These are phyloP conservation scores for Tetraselmis chui DNA, from an alignment of 139 green algal genomes.

Conservation along the genomic window DNA sequence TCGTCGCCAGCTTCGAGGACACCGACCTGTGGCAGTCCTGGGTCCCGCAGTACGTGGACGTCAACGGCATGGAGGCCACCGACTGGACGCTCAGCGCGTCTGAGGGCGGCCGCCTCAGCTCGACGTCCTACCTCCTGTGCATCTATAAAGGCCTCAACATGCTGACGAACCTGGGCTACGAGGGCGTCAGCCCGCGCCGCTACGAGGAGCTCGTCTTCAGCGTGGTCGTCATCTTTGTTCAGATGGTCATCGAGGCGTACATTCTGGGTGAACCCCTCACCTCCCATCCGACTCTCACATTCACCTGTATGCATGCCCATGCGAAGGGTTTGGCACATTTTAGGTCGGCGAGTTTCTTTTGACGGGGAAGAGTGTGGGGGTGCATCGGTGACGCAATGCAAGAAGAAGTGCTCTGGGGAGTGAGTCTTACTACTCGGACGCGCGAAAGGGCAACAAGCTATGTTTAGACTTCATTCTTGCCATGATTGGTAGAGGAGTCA, in stretches of 20 bases:
- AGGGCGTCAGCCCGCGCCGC: conserved; percentile 17
- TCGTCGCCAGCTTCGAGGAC: conserved; percentile 4
- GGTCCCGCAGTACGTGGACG: conserved; percentile 16
- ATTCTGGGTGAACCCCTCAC: no score
- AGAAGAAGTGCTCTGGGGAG: no score
- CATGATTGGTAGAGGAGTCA: no score
- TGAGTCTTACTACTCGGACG: no score
- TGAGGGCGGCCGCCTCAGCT: neutral
- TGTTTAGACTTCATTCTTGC: no score
- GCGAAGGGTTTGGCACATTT: no score
- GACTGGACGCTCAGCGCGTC: neutral
- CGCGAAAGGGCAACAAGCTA: no score
- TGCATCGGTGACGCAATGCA: no score
- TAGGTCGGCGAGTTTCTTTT: no score
- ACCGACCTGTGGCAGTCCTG: neutral
- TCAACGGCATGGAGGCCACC: neutral
- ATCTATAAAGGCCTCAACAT: conserved; percentile 29
- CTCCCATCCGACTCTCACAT: no score
- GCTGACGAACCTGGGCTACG: conserved; percentile 32
- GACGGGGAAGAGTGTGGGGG: no score
- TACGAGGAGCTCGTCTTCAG: conserved; percentile 21
- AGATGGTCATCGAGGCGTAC: conserved; percentile 35
- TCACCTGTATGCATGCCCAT: no score
- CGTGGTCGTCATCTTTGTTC: conserved; percentile 19
- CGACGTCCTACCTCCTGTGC: neutral